These are phyloP conservation scores for Ophiorrhiza pumila DNA, from an alignment of 257 asterid genomes.

Conservation along the genomic window DNA sequence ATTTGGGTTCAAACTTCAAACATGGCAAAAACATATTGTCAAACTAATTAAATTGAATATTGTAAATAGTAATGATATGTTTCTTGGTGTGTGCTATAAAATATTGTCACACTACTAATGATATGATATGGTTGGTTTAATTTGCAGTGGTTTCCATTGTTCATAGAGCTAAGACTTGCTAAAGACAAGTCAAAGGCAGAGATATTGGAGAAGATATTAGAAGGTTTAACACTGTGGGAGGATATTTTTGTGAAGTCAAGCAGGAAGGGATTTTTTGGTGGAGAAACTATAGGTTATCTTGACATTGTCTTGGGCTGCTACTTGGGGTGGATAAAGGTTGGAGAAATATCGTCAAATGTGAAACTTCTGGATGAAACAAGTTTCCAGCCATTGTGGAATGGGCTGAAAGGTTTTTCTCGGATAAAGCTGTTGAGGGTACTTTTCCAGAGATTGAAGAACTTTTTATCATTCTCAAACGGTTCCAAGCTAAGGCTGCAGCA, in stretches of 20 bases:
- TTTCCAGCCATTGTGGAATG: slow-evolving; percentile 22
- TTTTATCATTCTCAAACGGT: background rate
- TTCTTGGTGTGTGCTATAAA: no score
- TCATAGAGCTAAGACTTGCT: slow-evolving; percentile 4
- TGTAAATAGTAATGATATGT: no score
- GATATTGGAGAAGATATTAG: slow-evolving; percentile 12
- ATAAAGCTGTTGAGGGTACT: slow-evolving; percentile 17
- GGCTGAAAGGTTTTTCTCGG: slow-evolving; percentile 19
- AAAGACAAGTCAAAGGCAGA: slow-evolving; percentile 9
- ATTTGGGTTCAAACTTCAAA: no score
- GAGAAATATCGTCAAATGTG: background rate
- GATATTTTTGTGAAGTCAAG: slow-evolving; percentile 23
- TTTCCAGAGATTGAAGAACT: slow-evolving; percentile 21
- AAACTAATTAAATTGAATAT: no score
- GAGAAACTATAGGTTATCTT: slow-evolving; percentile 19
- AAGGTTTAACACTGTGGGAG: slow-evolving; percentile 12
- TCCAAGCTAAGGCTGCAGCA: slow-evolving; percentile 10
- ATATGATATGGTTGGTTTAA: background rate
- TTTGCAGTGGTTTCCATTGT: slow-evolving; percentile 12
- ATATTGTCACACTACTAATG: no score
- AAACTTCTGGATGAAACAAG: slow-evolving; percentile 18
- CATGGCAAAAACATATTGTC: no score
- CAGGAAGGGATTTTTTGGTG: slow-evolving; percentile 29
- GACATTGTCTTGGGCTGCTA: slow-evolving; percentile 21
- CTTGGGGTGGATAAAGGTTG: slow-evolving; percentile 19